Conservation (phyloP, 805 yeast species). For the Suhomyces emberorum region DNA sequence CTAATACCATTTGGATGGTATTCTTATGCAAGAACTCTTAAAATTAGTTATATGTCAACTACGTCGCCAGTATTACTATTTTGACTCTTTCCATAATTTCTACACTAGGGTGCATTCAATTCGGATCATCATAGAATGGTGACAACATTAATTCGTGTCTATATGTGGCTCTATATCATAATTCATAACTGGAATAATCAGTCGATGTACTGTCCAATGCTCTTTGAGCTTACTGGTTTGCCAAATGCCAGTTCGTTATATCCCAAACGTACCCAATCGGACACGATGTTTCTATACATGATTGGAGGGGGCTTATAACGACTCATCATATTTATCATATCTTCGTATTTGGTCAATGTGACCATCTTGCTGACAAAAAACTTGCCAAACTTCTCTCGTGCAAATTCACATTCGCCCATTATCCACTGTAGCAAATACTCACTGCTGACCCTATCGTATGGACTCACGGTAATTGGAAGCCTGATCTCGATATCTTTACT, state of each 20-base stretch:
- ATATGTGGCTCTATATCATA: too few relatives aligned
- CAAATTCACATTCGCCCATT: constrained; percentile 47
- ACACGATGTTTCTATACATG: constrained; percentile 25
- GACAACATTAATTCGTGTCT: too few relatives aligned
- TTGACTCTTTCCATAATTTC: too few relatives aligned
- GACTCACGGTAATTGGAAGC: constrained; percentile 54
- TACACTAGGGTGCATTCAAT: too few relatives aligned
- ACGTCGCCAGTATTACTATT: too few relatives aligned
- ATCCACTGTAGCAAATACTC: constrained; percentile 53
- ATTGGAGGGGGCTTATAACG: constrained; percentile 25
- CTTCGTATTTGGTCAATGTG: constrained; percentile 16
- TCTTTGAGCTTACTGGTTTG: constrained; percentile 12
- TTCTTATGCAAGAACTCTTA: too few relatives aligned
- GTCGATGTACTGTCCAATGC: constrained; percentile 22
- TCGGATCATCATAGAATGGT: too few relatives aligned
- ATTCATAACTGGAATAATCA: too few relatives aligned
- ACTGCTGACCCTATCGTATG: constrained; percentile 48
- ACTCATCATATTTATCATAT: constrained; percentile 17
- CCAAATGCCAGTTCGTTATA: constrained; percentile 34
- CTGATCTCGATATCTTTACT: constrained; percentile 49
- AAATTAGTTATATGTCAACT: too few relatives aligned
- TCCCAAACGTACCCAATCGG: constrained; percentile 41
- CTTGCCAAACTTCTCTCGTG: constrained; percentile 36
- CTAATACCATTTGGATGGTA: too few relatives aligned
- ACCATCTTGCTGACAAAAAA: constrained; percentile 21